Evolutionary conservation across 1,139 yeast species (phyloP), one percentile per base, ranked within the genome.

Genomic region (Yamadazyma songkhlaensis): DNA sequence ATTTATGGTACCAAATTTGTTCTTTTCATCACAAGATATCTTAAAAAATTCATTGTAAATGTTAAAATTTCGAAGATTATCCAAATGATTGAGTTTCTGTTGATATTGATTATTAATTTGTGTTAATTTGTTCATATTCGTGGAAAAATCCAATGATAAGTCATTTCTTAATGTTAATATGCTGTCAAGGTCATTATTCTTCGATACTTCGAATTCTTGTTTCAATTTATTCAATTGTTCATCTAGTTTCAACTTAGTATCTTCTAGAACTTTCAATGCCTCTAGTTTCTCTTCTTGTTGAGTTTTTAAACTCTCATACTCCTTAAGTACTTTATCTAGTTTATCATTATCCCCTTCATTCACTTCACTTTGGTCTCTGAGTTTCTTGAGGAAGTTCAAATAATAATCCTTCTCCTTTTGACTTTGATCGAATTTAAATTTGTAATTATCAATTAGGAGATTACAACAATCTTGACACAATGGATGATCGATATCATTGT

Each of bases 401-500:
- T 89, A 94, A 2, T 78, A 73, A 39, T 90, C 96, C 49, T 94
- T 80, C 50, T 92, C 97, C 45, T 73, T 73, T 31, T 84, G 79
- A 9, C 82, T 74, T 42, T 81, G 87, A 43, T 85, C 92, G 55
- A 84, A 86, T 49, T 83, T 82, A 20, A 67, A 59, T 50, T 81
- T 83, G 55, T 88, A 72, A 41, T 81, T 82, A n/a, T 77, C 81
- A 4, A 84, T 68, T 23, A 90, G 59, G 22, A 75, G 55, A 31
- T 73, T 78, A 3, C 95, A 86, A 57, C 98, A 92, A 35, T 90
- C 97, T 25, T 72, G 71, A 49, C 97, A 90, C 11, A 94, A 77
- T 0, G 98, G 98, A 52, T 86, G 75, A 45, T 87, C 95, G n/a
- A 90, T 73, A 42, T 83, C 89, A 37, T 84, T 82, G 45, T 83